phyloP scores from a whole-genome alignment of 805 yeast genomes.

The Huiozyma naganishii region DNA sequence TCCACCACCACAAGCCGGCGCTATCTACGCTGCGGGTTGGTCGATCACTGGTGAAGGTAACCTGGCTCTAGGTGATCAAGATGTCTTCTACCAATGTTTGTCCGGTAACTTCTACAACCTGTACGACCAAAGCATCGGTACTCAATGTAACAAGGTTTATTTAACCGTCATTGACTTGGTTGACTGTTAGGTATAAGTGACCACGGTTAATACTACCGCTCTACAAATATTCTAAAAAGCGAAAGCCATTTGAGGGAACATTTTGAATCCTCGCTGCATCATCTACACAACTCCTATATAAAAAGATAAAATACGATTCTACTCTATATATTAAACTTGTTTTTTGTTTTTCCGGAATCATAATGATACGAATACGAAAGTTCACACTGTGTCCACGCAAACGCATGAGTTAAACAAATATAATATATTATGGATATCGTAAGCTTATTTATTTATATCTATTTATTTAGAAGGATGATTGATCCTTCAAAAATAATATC shows the following conservation, averaged over 20 bases:
- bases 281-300: background rate
- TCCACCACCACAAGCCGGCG: slow-evolving; percentile 61
- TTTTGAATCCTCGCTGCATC: background rate
- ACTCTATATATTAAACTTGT: background rate
- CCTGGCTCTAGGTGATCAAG: slow-evolving; percentile 45
- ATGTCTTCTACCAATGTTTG: slow-evolving; percentile 50
- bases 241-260: background rate
- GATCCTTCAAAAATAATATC: no score
- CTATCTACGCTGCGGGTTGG: slow-evolving; percentile 51
- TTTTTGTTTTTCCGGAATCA: no score
- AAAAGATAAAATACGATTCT: background rate
- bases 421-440: no score
- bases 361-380: no score
- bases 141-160: slow-evolving; percentile 46
- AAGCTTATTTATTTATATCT: no score
- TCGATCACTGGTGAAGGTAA: slow-evolving; percentile 38
- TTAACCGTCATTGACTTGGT: slow-evolving; percentile 42
- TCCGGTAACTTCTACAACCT: slow-evolving; percentile 59
- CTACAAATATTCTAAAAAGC: background rate
- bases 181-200: slow-evolving; percentile 13
- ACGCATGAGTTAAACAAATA: no score
- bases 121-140: slow-evolving; percentile 44
- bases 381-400: no score
- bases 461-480: no score
- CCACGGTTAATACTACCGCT: background rate